Evolutionary conservation across 768 basidiomycete species (phyloP).

Genomic region (Guyanaporus albipodus): DNA sequence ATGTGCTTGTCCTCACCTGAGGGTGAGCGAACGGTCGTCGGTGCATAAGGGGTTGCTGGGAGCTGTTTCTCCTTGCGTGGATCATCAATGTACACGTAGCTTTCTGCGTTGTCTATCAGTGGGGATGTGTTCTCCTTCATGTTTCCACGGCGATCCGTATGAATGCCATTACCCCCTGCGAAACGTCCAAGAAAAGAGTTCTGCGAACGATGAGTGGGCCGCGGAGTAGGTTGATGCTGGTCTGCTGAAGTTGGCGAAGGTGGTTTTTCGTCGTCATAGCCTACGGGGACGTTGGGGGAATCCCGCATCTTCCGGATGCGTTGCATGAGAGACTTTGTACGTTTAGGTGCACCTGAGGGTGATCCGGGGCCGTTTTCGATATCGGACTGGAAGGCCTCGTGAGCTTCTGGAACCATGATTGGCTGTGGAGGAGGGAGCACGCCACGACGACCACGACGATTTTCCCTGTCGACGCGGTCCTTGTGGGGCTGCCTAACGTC

Average conservation of each 20-base stretch:
- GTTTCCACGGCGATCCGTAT: slow-evolving; percentile 33
- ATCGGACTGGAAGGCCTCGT: slow-evolving; percentile 41
- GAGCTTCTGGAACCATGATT: slow-evolving; percentile 65
- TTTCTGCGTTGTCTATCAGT: slow-evolving; percentile 38
- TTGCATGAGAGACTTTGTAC: slow-evolving; percentile 81
- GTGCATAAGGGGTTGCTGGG: slow-evolving; percentile 39
- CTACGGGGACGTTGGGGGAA: slow-evolving; percentile 76
- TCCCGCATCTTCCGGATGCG: slow-evolving; percentile 88
- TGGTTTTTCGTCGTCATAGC: slow-evolving; percentile 39
- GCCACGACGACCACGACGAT: slow-evolving; percentile 44
- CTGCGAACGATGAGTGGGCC: slow-evolving; percentile 69
- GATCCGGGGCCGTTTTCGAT: slow-evolving; percentile 38
- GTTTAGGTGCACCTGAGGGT: slow-evolving; percentile 52
- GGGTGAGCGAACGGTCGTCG: slow-evolving; percentile 20
- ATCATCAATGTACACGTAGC: slow-evolving; percentile 64
- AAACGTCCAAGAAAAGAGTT: slow-evolving; percentile 79
- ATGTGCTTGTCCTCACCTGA: slow-evolving; percentile 32
- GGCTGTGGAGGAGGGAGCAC: slow-evolving; percentile 77
- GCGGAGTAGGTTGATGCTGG: slow-evolving; percentile 24
- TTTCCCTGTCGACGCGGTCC: slow-evolving; percentile 34
- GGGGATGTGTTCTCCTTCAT: slow-evolving; percentile 33
- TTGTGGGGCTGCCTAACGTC: slow-evolving; percentile 28
- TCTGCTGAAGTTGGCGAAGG: slow-evolving; percentile 43
- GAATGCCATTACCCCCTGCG: slow-evolving; percentile 35
- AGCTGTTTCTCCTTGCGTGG: slow-evolving; percentile 51